Conservation (phyloP, 2,329 filamentous ascomycete genomes). For the Chalaropsis thielavioides region DNA sequence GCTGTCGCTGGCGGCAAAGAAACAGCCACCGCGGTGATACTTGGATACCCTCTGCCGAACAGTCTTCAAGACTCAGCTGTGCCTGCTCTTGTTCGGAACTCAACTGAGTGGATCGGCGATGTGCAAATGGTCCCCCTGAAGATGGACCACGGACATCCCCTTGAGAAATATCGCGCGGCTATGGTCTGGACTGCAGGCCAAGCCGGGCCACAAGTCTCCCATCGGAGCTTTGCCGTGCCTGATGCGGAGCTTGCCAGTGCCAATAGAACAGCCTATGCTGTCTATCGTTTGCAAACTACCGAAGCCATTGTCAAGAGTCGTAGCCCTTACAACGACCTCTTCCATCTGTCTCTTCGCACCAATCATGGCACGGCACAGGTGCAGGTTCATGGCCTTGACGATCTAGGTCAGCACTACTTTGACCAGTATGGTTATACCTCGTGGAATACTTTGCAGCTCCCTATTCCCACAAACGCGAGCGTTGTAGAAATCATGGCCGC, state of each 20-base stretch:
- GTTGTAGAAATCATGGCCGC: constrained; percentile 5
- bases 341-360: constrained; percentile 5
- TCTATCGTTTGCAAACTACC: constrained; percentile 9
- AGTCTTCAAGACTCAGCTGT: background rate
- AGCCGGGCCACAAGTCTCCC: background rate
- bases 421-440: constrained; percentile 12
- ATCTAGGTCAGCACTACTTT: constrained; percentile 13
- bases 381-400: constrained; percentile 7
- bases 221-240: background rate
- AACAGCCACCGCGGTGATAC: background rate
- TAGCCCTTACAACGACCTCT: constrained; percentile 9
- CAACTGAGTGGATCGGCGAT: constrained; percentile 1
- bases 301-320: background rate
- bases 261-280: constrained; percentile 6
- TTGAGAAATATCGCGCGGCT: background rate
- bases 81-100: background rate
- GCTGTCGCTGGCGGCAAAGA: constrained; percentile 11
- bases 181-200: constrained; percentile 6
- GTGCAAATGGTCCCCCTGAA: background rate
- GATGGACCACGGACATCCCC: background rate
- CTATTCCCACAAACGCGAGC: background rate
- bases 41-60: background rate
- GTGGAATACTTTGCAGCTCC: constrained; percentile 11
- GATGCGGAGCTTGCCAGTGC: background rate
- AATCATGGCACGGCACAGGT: constrained; percentile 3